These are phyloP conservation scores for Apiosordaria backusii DNA, from an alignment of 495 filamentous ascomycete species.

Conservation along the genomic window DNA sequence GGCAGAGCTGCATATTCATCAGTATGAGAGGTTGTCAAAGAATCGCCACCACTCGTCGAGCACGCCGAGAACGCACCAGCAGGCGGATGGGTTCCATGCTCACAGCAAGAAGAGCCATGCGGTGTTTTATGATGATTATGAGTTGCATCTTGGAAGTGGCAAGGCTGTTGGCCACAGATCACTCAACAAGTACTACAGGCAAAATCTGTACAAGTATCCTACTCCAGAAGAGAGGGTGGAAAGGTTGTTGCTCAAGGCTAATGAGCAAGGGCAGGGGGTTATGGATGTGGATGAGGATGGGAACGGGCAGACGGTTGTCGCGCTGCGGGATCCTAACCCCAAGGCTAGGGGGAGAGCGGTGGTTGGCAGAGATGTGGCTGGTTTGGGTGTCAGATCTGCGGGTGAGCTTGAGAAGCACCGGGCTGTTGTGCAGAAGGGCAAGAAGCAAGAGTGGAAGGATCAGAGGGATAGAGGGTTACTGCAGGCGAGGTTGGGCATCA, in stretches of 20 bases:
- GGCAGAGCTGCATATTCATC: conserved; percentile 58
- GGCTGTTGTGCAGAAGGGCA: conserved; percentile 26
- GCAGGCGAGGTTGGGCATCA: conserved; percentile 27
- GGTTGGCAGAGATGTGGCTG: conserved; percentile 26
- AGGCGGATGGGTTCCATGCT: conserved; percentile 68
- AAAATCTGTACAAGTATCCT: conserved; percentile 84
- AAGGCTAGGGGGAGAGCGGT: conserved; percentile 22
- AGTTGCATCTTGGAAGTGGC: conserved; percentile 90
- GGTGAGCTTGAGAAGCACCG: conserved; percentile 16
- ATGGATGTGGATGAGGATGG: conserved; percentile 31
- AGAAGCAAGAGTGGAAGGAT: conserved; percentile 26
- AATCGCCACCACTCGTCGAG: conserved; percentile 64
- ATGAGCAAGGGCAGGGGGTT: conserved; percentile 22
- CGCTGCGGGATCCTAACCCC: conserved; percentile 4
- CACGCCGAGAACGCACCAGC: conserved; percentile 62
- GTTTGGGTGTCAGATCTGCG: conserved; percentile 23
- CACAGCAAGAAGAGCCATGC: conserved; percentile 63
- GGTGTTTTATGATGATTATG: conserved; percentile 84
- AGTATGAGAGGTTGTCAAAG: conserved; percentile 56
- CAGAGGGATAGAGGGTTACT: conserved; percentile 19
- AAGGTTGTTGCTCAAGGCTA: conserved; percentile 52
- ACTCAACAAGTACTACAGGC: conserved; percentile 78
- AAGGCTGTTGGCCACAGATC: conserved; percentile 88
- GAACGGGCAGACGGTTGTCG: conserved; percentile 10
- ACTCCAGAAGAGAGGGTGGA: conserved; percentile 62